phyloP scores from a whole-genome alignment of 352 stramenopile genomes.

The Phytopythium litorale region DNA sequence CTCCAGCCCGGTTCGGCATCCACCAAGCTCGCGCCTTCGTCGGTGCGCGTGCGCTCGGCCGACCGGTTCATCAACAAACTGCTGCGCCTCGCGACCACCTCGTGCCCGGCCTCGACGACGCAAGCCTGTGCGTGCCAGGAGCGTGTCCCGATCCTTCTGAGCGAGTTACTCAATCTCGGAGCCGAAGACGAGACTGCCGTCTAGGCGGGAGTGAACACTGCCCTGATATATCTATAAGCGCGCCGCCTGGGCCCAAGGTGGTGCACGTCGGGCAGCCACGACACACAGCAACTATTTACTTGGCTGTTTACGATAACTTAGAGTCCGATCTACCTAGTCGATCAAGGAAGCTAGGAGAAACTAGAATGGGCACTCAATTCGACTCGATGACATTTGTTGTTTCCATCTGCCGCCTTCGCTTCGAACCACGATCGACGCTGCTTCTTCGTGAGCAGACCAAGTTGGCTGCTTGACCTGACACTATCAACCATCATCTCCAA shows the following conservation, averaged over 20 bases:
- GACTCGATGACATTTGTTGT: too few species aligned
- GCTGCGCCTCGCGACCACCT: constrained; percentile 12
- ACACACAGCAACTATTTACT: background rate
- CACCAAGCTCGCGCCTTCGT: constrained; percentile 20
- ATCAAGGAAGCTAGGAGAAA: background rate
- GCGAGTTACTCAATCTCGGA: constrained; percentile 9
- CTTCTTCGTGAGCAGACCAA: too few species aligned
- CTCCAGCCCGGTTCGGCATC: constrained; percentile 17
- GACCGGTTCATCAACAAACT: constrained; percentile 22
- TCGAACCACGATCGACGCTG: background rate
- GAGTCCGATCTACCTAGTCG: background rate
- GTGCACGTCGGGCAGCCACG: background rate
- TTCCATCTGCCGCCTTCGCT: too few species aligned
- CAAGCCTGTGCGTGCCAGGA: constrained; percentile 21
- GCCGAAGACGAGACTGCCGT: background rate
- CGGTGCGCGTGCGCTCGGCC: constrained; percentile 18
- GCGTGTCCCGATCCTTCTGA: constrained; percentile 10
- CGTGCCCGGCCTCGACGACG: constrained; percentile 10
- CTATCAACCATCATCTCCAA: too few species aligned
- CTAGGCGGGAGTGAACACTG: background rate
- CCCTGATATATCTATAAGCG: background rate
- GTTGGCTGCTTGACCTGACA: too few species aligned
- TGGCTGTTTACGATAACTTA: background rate
- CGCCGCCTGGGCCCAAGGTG: background rate
- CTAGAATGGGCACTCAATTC: too few species aligned